phyloP scores from a whole-genome alignment of 768 basidiomycete genomes.

The Mycena crocata region DNA sequence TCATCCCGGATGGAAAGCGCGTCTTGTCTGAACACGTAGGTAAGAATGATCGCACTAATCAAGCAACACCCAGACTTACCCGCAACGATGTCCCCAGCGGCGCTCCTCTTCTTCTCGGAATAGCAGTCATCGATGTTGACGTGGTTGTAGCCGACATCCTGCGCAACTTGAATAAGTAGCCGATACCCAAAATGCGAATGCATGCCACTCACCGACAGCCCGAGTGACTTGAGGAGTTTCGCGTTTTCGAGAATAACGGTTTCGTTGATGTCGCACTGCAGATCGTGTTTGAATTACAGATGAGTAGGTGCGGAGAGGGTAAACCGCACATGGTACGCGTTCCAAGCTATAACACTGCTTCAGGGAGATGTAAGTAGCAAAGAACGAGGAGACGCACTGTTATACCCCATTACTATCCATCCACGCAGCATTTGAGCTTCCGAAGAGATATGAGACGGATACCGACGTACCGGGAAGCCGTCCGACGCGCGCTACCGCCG shows the following conservation, averaged over 20 bases:
- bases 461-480: constrained; percentile 28
- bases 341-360: constrained; percentile 81
- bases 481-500: constrained; percentile 15
- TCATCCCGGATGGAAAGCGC: constrained; percentile 71
- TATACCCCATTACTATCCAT: constrained; percentile 23
- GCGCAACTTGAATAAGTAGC: neutral
- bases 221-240: constrained; percentile 60
- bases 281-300: neutral
- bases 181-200: too few species aligned
- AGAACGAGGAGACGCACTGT: constrained; percentile 26
- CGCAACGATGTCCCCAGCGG: constrained; percentile 66
- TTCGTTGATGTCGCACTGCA: constrained; percentile 70
- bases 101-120: constrained; percentile 65
- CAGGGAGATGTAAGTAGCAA: too few species aligned
- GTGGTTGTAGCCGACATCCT: constrained; percentile 70
- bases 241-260: constrained; percentile 62
- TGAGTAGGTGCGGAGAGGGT: neutral
- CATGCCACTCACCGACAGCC: constrained; percentile 56
- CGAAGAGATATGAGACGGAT: neutral
- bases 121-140: constrained; percentile 77
- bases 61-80: constrained; percentile 48
- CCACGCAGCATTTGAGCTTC: neutral
- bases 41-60: neutral
- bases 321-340: constrained; percentile 68
- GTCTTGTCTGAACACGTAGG: constrained; percentile 49